Base-by-base conservation (phyloP, 352 stramenopile genomes). In the Phytophthora aleatoria region DNA sequence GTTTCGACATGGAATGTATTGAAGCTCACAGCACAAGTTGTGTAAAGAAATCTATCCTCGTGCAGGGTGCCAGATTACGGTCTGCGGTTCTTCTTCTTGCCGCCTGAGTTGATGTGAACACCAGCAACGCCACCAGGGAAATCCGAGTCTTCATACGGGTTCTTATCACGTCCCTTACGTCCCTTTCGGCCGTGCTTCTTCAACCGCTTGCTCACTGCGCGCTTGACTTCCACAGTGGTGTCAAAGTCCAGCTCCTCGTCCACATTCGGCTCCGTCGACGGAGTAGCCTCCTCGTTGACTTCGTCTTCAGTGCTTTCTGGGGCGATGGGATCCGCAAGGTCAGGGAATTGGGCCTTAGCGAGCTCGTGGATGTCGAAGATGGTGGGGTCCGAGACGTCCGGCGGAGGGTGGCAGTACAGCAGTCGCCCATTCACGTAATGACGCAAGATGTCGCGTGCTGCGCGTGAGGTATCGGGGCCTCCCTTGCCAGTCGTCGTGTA, bases 341-440 rank as follows among this genome's bases (percentile, higher is more conserved):
- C 79, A 11, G 83, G 83, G 61, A 91, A 92, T n/a, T 76, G 79
- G 11, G 69, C 52, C 49, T 79, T 55, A 3, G 81, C 84, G 7
- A 95, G 61, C 44, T 64, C 76, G 61, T 94, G 83, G 45, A 92
- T 91, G 58, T 94, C 85, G 56, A 96, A 96, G 35, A 84, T 74
- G 16, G 70, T 66, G 6, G 72, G 62, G 53, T 93, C 79, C 16
- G 67, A 69, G 27, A 74, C 73, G 20, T 86, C 62, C 2, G 96
- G 95, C 20, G 98, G 97, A 41, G 97, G 72, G 72, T 99, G 96
- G 67, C 95, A 99, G 77, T 98, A 99, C 45, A 99, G 75, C 45
- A 99, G 76, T 69, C 96, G 98, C 66, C 98, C 98, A 63, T 96
- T 96, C 31, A 98, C 96, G 74, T 99, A 99, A 73, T 99, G 96